phyloP scores from a whole-genome alignment of 495 filamentous ascomycete species.

The Aspergillus homomorphus region DNA sequence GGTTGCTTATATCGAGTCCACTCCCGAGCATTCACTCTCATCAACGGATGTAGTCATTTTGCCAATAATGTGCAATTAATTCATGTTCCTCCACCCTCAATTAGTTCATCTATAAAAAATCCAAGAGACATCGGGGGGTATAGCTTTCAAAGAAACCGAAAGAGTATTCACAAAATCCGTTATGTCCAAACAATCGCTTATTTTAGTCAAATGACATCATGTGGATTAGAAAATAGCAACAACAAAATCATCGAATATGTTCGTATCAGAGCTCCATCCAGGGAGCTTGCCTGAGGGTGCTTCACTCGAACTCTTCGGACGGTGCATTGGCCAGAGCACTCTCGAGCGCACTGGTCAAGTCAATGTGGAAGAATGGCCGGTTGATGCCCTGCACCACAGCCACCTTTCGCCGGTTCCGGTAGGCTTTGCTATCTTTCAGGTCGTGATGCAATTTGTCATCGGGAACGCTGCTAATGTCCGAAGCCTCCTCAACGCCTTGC shows the following conservation, averaged over 20 bases:
- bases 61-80: not conserved
- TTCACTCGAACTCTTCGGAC: slow-evolving; percentile 20
- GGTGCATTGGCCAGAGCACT: slow-evolving; percentile 75
- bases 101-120: slow-evolving; percentile 15
- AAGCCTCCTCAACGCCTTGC: slow-evolving; percentile 30
- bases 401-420: slow-evolving; percentile 42
- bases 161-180: slow-evolving; percentile 1
- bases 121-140: slow-evolving; percentile 4
- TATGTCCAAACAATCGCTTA: not conserved
- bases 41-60: not conserved
- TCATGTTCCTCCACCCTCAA: not conserved
- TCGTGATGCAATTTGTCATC: slow-evolving; percentile 46
- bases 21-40: too few species aligned
- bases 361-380: slow-evolving; percentile 90
- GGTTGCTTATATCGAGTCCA: too few species aligned
- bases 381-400: slow-evolving; percentile 82
- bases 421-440: slow-evolving; percentile 45
- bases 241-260: not conserved
- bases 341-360: slow-evolving; percentile 86
- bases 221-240: too few species aligned
- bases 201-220: not conserved
- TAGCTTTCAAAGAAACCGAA: slow-evolving; percentile 5
- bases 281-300: not conserved
- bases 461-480: slow-evolving; percentile 28
- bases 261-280: slow-evolving; percentile 8